Base-by-base conservation (phyloP, 2,329 filamentous ascomycete genomes). In the Metarhizium anisopliae region DNA sequence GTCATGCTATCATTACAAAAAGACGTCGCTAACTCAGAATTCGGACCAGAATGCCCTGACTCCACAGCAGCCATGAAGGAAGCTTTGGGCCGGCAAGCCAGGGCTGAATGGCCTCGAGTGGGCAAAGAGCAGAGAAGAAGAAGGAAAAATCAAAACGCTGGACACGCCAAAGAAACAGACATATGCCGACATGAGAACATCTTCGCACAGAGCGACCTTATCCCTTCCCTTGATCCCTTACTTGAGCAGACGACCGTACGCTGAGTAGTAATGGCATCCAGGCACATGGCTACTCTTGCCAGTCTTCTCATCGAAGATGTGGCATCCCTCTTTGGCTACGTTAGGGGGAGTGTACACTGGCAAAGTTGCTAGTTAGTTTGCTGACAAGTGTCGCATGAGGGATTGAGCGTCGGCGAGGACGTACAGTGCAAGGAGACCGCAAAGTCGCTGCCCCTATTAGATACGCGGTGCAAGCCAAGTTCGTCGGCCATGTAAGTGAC, bases 401-500 rank as follows among this genome's bases (percentile, higher is more conserved):
- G 51, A 47, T n/a, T 18, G 25, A 20, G 8, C 7, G 20, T 7
- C 58, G 29, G 52, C 35, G 51, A 49, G n/a, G 38, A 73, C 79
- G 65, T 74, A 83, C 81, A 73, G 72, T 96, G 92, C 60, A 96
- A 74, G 56, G 90, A 95, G 51, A 96, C 85, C 61, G 91, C 92
- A 66, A 87, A 85, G 68, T 90, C 82, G 64, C 81, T 78, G 51
- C 88, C 84, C 30, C 82, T 81, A 70, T 96, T 96, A 61, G 81
- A 83, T 58, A 96, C 86, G 54, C 85, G 84, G 72, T 96, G 92
- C 47, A 96, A 77, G 20, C 92, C 92, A 32, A 96, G 83, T 73
- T 90, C 83, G 68, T 96, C 92, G 43, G 89, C 88, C 86, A 96
- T 96, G 71, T 96, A 96, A 8, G 90, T 86, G 43, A 95, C 90